phyloP scores from a whole-genome alignment of 2,329 filamentous ascomycete genomes.

The Stagonosporopsis rhizophila region DNA sequence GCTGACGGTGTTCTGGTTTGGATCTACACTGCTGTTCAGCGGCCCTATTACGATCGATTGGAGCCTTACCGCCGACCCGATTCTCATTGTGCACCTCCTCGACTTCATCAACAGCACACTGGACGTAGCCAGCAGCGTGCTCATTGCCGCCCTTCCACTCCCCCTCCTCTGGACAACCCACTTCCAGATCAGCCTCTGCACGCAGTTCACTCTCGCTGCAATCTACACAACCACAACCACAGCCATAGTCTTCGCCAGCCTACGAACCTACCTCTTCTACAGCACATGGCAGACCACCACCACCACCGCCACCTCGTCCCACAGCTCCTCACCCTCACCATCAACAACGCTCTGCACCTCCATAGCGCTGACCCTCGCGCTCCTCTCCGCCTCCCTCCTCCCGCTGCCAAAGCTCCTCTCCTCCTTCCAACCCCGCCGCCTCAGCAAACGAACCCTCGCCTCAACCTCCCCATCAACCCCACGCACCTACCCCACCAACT shows the following conservation, averaged over 20 bases:
- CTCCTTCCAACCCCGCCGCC: background rate
- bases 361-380: background rate
- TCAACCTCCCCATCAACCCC: background rate
- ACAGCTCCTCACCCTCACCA: too few species aligned
- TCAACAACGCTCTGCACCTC: conserved; percentile 7
- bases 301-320: background rate
- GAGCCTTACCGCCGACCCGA: conserved; percentile 34
- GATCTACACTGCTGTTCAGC: conserved; percentile 57
- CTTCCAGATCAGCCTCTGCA: background rate
- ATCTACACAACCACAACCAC: background rate
- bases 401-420: background rate
- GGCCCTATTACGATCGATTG: conserved; percentile 55
- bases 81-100: background rate
- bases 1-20: conserved; percentile 52
- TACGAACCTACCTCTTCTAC: background rate
- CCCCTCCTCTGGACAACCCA: background rate
- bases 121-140: background rate
- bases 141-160: background rate
- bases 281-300: background rate
- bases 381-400: background rate
- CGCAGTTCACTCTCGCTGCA: background rate
- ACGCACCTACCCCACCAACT: background rate
- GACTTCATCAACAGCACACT: conserved; percentile 8
- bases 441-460: background rate
- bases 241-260: background rate